These are phyloP conservation scores for Canna indica DNA, from an alignment of 176 grass and related monocot genomes.

Conservation along the genomic window DNA sequence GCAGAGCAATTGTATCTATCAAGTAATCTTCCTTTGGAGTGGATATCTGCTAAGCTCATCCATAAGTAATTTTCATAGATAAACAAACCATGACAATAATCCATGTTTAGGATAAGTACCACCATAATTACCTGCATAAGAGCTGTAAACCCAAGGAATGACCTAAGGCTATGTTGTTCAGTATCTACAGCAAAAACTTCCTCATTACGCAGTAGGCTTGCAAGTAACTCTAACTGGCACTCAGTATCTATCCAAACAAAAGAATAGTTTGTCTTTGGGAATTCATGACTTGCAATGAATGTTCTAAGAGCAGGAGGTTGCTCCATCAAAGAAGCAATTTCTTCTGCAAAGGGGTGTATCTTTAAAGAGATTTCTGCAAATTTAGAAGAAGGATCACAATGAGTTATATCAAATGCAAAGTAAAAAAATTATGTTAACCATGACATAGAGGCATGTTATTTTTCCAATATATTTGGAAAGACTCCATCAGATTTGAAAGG, in stretches of 20 bases:
- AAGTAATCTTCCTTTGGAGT: conserved; percentile 69
- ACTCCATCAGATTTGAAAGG: not conserved
- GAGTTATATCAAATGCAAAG: not conserved
- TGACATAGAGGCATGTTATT: not conserved
- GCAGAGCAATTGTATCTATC: conserved; percentile 84
- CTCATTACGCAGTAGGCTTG: conserved; percentile 36
- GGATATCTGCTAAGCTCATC: conserved; percentile 42
- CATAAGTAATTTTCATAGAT: not conserved
- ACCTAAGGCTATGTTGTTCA: conserved; percentile 85
- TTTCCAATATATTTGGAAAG: not conserved
- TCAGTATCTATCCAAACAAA: conserved; percentile 79
- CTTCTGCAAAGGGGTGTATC: conserved; percentile 66
- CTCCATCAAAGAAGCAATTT: conserved; percentile 57
- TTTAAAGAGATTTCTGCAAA: conserved; percentile 43
- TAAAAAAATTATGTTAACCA: not conserved
- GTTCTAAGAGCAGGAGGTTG: conserved; percentile 30
- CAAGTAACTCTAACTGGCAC: conserved; percentile 49
- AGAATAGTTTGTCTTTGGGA: conserved; percentile 28
- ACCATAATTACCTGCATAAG: conserved; percentile 72
- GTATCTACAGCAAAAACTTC: conserved; percentile 75
- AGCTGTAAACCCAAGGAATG: conserved; percentile 93
- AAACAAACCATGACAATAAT: not conserved
- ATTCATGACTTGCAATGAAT: conserved; percentile 25
- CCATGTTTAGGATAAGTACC: not conserved
- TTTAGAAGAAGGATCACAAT: conserved; percentile 9